phyloP scores from a whole-genome alignment of 148 eudicot species.

The Oxyria digyna region DNA sequence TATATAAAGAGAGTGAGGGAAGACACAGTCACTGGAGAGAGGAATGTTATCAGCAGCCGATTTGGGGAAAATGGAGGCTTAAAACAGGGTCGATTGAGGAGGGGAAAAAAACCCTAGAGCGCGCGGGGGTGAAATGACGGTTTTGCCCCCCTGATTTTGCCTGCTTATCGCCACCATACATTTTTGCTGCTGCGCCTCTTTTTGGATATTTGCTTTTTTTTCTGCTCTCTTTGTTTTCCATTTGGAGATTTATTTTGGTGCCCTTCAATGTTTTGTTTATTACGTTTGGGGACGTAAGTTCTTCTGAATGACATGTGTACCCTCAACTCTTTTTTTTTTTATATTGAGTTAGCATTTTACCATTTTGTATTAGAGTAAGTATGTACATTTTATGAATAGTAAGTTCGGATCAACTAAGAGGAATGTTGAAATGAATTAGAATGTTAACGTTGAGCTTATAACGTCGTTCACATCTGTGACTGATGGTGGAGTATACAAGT shows the following conservation, averaged over 20 bases:
- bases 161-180: constrained; percentile 4
- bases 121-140: constrained; percentile 1
- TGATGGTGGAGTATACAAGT: too few species aligned
- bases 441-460: too few species aligned
- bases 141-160: neutral
- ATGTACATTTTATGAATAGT: too few species aligned
- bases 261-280: neutral
- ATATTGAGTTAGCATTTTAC: too few species aligned
- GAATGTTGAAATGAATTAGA: too few species aligned
- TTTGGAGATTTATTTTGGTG: neutral
- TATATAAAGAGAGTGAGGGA: constrained; percentile 2
- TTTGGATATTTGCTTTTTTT: neutral
- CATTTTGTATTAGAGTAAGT: too few species aligned
- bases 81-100: constrained; percentile 5
- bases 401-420: too few species aligned
- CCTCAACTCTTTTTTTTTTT: neutral
- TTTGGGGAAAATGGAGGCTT: constrained; percentile 1
- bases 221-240: neutral
- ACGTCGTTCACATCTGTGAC: too few species aligned
- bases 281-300: neutral
- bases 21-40: constrained; percentile 9
- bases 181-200: constrained; percentile 3
- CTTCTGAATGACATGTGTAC: neutral
- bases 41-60: constrained; percentile 7
- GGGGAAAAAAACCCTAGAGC: constrained; percentile 2